These are phyloP conservation scores for Plectosphaerella sp. DNA, from an alignment of 2,329 filamentous ascomycete species.

Conservation along the genomic window DNA sequence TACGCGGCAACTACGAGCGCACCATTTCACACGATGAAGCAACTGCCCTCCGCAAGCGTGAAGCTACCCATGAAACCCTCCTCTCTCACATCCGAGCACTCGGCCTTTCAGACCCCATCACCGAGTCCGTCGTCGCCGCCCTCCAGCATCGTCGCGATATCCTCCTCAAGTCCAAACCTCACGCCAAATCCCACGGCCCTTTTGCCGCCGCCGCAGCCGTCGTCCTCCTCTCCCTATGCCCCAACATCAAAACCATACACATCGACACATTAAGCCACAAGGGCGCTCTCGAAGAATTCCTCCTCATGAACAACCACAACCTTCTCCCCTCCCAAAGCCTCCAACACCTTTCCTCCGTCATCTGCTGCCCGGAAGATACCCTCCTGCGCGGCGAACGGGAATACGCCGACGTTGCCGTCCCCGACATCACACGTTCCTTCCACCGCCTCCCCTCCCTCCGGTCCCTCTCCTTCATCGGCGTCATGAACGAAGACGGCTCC, in stretches of 20 bases:
- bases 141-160: background rate
- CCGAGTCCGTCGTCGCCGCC: background rate
- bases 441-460: constrained; percentile 7
- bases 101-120: background rate
- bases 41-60: background rate
- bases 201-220: background rate
- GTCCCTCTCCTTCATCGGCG: constrained; percentile 4
- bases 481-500: constrained; percentile 1
- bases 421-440: constrained; percentile 5
- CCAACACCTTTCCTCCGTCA: constrained; percentile 1
- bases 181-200: accelerated
- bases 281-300: background rate
- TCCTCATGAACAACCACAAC: constrained; percentile 6
- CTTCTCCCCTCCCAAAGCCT: background rate
- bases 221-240: constrained; percentile 1
- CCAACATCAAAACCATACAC: background rate
- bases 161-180: background rate
- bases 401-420: constrained; percentile 4
- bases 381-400: too few relatives aligned
- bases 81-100: background rate
- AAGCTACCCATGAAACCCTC: background rate
- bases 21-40: background rate
- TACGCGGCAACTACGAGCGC: background rate
- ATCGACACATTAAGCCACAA: background rate
- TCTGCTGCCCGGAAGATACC: background rate